Percentiles rank a stretch among this genome's conserved stretches.
These are phyloP conservation scores for Phycomyces blakesleeanus DNA, from an alignment of 192 early-diverging fungal species.

Conservation along the genomic window DNA sequence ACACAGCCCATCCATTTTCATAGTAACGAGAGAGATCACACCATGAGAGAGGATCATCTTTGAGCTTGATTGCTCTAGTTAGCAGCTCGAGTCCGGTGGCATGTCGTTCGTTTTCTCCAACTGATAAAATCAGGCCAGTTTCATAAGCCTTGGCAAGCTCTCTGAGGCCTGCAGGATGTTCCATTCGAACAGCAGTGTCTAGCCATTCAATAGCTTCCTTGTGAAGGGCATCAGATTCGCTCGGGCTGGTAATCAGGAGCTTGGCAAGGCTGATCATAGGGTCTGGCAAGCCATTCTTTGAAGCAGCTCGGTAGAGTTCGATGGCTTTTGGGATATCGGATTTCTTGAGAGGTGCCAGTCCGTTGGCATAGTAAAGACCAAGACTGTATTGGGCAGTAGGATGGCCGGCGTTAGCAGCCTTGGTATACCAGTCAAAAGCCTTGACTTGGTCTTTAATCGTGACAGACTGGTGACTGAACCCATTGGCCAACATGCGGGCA, in stretches of 20 bases:
- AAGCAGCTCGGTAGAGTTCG: conserved; percentile 17
- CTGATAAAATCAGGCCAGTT: conserved; percentile 10
- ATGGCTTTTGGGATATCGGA: conserved; percentile 24
- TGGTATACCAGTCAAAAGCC: conserved; percentile 36
- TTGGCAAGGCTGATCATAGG: conserved; percentile 3
- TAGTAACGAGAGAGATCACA: conserved; percentile 28
- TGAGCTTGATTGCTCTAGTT: conserved; percentile 27
- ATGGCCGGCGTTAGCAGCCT: conserved; percentile 21
- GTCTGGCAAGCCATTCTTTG: conserved; percentile 9
- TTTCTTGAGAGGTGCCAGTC: conserved; percentile 7
- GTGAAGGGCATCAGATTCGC: background rate
- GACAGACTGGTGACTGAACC: background rate
- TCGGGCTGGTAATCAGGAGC: background rate
- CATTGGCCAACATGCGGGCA: conserved; percentile 21
- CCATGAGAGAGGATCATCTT: conserved; percentile 23
- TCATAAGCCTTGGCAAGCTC: background rate
- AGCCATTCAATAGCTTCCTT: conserved; percentile 5
- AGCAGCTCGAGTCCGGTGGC: conserved; percentile 25
- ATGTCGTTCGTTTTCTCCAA: conserved; percentile 15
- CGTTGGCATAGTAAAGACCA: conserved; percentile 31
- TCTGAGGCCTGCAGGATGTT: background rate
- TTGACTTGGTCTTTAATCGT: conserved; percentile 13
- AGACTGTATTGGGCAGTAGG: conserved; percentile 23
- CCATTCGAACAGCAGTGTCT: background rate
- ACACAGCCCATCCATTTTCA: conserved; percentile 36